Evolutionary conservation across 2,329 filamentous ascomycete genomes (phyloP), one percentile per base, ranked within the genome.

Genomic region (Lasiodiplodia sp.): DNA sequence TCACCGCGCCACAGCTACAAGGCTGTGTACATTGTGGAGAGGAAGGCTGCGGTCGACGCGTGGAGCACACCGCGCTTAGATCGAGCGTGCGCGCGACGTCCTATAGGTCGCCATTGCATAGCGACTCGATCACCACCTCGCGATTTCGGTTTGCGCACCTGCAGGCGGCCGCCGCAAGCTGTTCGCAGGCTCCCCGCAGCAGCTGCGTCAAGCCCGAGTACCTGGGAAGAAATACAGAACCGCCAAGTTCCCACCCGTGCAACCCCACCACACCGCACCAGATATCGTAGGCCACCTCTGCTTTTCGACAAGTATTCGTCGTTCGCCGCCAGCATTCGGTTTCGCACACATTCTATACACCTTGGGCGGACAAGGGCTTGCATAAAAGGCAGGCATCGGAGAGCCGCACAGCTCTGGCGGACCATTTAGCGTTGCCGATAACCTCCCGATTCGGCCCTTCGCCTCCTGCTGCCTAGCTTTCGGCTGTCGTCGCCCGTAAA

Each of bases 381-480:
- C 44, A 64, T 52, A 51, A 51, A 47, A 51, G 34, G n/a, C 31
- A 52, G 60, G 44, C 60, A 52, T 23, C 60, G 47, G 44, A 64
- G 60, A 64, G 60, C 60, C 60, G 44, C 60, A 64, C 60, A 64
- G 60, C 44, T 52, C 28, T 52, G 47, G 60, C 47, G 25, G n/a
- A 38, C 60, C 44, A 64, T 11, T 47, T 52, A 64, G 60, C 47
- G 31, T 47, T 16, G 28, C 60, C 60, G 60, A 64, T 8, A 64
- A 52, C 28, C 14, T 25, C 34, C 60, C 60, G 60, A 52, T 38
- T 52, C 47, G 60, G 60, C 18, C 60, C 28, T 52, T 64, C 28
- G 44, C 60, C n/a, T 64, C 60, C 60, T 64, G 60, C 60, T 64
- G 60, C 60, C 60, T 64, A 64, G 38, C 31, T 25, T 16, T 21